Evolutionary conservation across 2,329 filamentous ascomycete species (phyloP).

Genomic region (Geosmithia putterillii): DNA sequence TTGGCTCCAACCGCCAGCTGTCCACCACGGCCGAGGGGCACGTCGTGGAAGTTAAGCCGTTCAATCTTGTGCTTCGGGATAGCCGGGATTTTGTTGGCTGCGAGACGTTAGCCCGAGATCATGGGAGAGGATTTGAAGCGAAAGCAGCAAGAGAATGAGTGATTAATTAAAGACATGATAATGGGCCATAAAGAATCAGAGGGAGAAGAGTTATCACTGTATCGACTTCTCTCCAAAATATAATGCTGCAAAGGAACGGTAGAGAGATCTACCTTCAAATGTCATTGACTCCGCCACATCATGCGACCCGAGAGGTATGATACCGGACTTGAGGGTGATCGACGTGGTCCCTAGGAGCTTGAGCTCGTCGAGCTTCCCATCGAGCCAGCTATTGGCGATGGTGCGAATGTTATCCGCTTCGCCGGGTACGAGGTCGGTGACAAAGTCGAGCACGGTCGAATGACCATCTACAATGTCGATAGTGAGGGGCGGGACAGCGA

Average conservation of each 20-base stretch:
- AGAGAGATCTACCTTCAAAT: conserved; percentile 73
- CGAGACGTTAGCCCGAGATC: conserved; percentile 17
- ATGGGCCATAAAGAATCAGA: conserved; percentile 10
- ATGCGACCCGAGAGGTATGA: conserved; percentile 70
- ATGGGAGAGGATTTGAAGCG: conserved; percentile 4
- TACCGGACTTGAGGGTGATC: conserved; percentile 64
- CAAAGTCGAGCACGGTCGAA: conserved; percentile 65
- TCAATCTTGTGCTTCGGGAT: conserved; percentile 77
- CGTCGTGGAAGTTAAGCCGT: conserved; percentile 67
- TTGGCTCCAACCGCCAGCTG: conserved; percentile 66
- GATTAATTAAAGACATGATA: background rate
- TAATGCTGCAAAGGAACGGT: conserved; percentile 46
- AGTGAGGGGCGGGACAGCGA: conserved; percentile 60
- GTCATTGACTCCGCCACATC: conserved; percentile 60
- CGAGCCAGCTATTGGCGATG: conserved; percentile 80
- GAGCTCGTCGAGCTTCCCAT: conserved; percentile 61
- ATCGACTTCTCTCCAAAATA: conserved; percentile 42
- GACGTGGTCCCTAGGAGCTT: conserved; percentile 62
- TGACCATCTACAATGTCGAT: conserved; percentile 69
- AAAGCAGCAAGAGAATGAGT: conserved; percentile 3
- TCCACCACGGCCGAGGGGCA: conserved; percentile 29
- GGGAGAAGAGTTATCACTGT: conserved; percentile 1
- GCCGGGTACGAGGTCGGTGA: conserved; percentile 65
- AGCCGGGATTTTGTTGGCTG: conserved; percentile 58
- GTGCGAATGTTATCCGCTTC: conserved; percentile 64